Percentiles rank a stretch among this genome's conserved stretches.
Conservation (phyloP, 169 alveolate species). For the Amoebophrya sp. region DNA sequence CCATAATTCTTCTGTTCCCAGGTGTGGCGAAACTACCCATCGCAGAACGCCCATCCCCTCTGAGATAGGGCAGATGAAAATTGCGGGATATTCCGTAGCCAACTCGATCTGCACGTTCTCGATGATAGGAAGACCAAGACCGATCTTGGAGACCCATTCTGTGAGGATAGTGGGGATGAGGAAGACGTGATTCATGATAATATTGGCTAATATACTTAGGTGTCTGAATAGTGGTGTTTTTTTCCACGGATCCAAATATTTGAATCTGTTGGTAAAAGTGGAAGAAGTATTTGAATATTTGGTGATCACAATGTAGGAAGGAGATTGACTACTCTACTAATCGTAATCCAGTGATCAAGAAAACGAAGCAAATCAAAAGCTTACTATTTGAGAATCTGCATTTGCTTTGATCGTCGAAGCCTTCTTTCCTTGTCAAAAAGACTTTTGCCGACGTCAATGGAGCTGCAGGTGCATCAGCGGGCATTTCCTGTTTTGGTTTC, state of each 20-base stretch:
- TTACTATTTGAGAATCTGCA: neutral
- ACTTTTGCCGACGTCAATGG: neutral
- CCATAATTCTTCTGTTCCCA: no score
- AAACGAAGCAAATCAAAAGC: neutral
- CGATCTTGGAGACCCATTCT: neutral
- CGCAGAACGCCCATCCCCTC: no score
- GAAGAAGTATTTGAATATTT: no score
- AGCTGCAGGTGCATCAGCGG: no score
- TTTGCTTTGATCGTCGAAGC: neutral
- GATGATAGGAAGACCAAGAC: neutral
- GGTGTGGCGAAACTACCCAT: no score
- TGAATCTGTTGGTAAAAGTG: no score
- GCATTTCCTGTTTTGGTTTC: no score
- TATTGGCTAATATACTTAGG: neutral
- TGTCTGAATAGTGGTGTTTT: no score
- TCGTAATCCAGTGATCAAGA: neutral
- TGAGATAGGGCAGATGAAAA: no score
- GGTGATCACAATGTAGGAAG: neutral
- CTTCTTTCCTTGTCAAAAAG: neutral
- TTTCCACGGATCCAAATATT: no score
- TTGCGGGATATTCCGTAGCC: neutral
- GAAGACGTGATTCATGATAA: no score
- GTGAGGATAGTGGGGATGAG: no score
- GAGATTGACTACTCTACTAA: neutral
- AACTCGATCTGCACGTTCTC: neutral